Evolutionary conservation across 306 rosid genomes (phyloP), one percentile per base, ranked within the genome.

Genomic region (Erythrophleum fordii): DNA sequence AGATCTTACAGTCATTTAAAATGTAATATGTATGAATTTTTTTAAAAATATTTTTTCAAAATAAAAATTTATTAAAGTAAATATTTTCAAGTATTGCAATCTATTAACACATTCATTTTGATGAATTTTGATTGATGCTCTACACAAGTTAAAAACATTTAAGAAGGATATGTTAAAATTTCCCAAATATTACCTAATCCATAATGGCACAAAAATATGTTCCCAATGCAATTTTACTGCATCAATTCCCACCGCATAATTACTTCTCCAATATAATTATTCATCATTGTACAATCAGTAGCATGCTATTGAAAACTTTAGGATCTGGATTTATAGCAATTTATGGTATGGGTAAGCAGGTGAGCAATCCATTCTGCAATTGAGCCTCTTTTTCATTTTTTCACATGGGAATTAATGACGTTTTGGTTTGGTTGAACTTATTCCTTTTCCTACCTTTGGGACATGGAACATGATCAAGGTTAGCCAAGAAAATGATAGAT

Each of bases 401-500:
- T 77, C 61, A 23, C 67, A 59, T 71, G 69, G 31, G 16, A 68
- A 77, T 72, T 77, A 66, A 72, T 72, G 77, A 77, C 73, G 44
- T 56, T 76, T 69, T 61, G 53, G 69, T 25, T 76, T 67, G 59
- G 49, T 70, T 70, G 75, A 74, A 69, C 52, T 80, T 42, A 69
- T 77, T 73, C 80, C 8, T 80, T 82, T 69, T 73, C 31, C 59
- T 35, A 73, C 39, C 78, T 17, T 13, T 11, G 76, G 82, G 79
- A 85, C 76, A 69, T 45, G 59, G 75, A 73, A 60, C 79, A n/a
- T 78, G 67, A 75, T 55, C 61, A 20, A 75, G 26, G 81, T 60
- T 69, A 74, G 48, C 53, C 42, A 60, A 81, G 78, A 85, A 67
- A 78, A 81, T 28, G 83, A 85, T 72, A 56, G 81, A 60, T 73